These are phyloP conservation scores for Parsonsia alboflavescens DNA, from an alignment of 257 asterid species.

Conservation along the genomic window DNA sequence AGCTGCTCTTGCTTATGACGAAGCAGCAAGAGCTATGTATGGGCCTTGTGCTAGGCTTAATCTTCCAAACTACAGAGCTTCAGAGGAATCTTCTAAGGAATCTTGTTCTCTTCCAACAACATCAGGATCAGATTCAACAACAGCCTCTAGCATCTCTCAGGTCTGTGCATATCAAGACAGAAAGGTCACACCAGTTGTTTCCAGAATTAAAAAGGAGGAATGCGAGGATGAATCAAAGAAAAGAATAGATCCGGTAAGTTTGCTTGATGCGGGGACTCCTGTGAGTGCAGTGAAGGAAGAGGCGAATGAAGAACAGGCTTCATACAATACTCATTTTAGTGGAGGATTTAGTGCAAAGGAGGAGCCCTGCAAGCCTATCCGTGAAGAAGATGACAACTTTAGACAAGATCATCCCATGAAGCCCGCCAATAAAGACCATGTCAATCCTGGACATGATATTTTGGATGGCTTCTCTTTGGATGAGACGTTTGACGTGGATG, in stretches of 20 bases:
- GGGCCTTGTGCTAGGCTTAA: slow-evolving; percentile 11
- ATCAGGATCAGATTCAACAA: slow-evolving; percentile 3
- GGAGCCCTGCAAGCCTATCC: not conserved
- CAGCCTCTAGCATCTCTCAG: slow-evolving; percentile 6
- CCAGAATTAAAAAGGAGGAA: slow-evolving; percentile 13
- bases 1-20: slow-evolving; percentile 20
- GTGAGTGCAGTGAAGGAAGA: slow-evolving; percentile 24
- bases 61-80: slow-evolving; percentile 7
- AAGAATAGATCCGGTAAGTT: not conserved
- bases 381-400: not conserved
- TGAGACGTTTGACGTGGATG: slow-evolving; percentile 57
- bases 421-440: not conserved
- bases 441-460: slow-evolving; percentile 2
- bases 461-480: slow-evolving; percentile 21
- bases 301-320: not conserved
- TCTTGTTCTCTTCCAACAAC: slow-evolving; percentile 4
- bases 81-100: not conserved
- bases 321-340: not conserved
- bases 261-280: slow-evolving; percentile 13
- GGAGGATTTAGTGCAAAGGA: not conserved
- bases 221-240: not conserved
- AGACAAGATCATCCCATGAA: not conserved
- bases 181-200: not conserved
- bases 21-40: slow-evolving; percentile 13
- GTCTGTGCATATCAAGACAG: not conserved